These are phyloP conservation scores for Calonectria hongkongensis DNA, from an alignment of 2,329 filamentous ascomycete genomes.

Conservation along the genomic window DNA sequence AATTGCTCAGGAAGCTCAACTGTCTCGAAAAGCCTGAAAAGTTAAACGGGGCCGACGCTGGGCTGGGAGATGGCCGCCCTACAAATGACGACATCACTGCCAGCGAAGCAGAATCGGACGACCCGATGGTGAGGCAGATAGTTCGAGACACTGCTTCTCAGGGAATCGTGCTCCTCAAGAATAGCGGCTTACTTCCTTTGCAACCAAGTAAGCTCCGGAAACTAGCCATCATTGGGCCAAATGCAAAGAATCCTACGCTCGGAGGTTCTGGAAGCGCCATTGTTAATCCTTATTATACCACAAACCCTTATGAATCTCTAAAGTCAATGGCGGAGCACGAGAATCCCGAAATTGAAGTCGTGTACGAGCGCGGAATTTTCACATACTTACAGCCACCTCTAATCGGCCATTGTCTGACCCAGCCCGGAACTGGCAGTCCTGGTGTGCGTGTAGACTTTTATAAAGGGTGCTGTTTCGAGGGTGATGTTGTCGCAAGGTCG, in stretches of 20 bases:
- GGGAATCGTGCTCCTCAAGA: conserved; percentile 75
- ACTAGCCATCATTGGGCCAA: conserved; percentile 20
- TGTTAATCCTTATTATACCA: conserved; percentile 16
- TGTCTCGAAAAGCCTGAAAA: conserved; percentile 13
- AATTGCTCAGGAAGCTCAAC: background rate
- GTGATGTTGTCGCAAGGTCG: background rate
- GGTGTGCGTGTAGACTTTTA: conserved; percentile 9
- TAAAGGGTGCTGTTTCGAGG: background rate
- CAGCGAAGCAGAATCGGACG: background rate
- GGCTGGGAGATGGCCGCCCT: background rate
- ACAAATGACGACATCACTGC: background rate
- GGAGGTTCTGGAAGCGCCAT: conserved; percentile 15
- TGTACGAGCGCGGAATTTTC: conserved; percentile 4
- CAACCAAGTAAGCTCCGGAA: background rate
- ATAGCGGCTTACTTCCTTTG: conserved; percentile 72
- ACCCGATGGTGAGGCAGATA: background rate
- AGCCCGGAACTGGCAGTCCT: background rate
- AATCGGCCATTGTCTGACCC: conserved; percentile 4
- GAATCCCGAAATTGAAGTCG: background rate
- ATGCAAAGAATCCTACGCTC: conserved; percentile 1
- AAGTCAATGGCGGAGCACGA: background rate
- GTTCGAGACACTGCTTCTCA: conserved; percentile 36
- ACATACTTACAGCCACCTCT: conserved; percentile 17
- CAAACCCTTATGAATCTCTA: background rate
- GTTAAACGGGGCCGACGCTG: background rate